Evolutionary conservation across 2,329 filamentous ascomycete species (phyloP).

Genomic region (Colletotrichum falcatum): DNA sequence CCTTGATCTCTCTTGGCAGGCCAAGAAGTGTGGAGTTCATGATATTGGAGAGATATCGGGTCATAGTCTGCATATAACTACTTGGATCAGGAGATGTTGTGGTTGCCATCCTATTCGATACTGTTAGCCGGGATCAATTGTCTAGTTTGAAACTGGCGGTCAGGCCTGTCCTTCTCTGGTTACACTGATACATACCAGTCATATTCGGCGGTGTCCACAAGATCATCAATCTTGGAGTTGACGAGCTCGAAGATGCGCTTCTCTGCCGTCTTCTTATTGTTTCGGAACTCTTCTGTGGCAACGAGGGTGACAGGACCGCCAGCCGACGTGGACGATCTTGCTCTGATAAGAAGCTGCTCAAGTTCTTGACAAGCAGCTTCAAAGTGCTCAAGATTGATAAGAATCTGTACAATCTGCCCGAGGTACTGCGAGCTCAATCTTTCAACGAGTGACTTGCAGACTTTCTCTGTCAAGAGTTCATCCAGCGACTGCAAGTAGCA

Average conservation of each 20-base stretch:
- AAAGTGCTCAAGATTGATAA: slow-evolving; percentile 98
- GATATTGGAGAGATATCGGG: slow-evolving; percentile 92
- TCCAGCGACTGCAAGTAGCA: slow-evolving; percentile 77
- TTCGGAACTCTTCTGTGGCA: slow-evolving; percentile 87
- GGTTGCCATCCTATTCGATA: slow-evolving; percentile 61
- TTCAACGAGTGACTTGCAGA: slow-evolving; percentile 90
- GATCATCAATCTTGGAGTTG: slow-evolving; percentile 97
- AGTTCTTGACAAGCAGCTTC: slow-evolving; percentile 92
- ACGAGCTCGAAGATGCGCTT: slow-evolving; percentile 99
- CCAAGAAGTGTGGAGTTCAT: slow-evolving; percentile 95
- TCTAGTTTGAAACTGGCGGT: background rate
- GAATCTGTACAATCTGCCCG: slow-evolving; percentile 97
- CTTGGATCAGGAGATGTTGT: slow-evolving; percentile 78
- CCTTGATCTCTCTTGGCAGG: slow-evolving; percentile 95
- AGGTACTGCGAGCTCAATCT: slow-evolving; percentile 92
- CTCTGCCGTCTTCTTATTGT: slow-evolving; percentile 94
- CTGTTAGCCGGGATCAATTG: slow-evolving; percentile 14
- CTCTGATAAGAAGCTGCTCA: slow-evolving; percentile 86
- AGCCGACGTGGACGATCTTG: slow-evolving; percentile 83
- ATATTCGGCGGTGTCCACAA: slow-evolving; percentile 97
- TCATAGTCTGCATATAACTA: slow-evolving; percentile 96
- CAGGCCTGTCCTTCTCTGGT: background rate
- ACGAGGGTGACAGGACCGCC: slow-evolving; percentile 83
- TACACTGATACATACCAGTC: slow-evolving; percentile 73
- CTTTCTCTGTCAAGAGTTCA: slow-evolving; percentile 90